phyloP scores from a whole-genome alignment of 1,284 basidiomycete species.

The Leccinum holopus region DNA sequence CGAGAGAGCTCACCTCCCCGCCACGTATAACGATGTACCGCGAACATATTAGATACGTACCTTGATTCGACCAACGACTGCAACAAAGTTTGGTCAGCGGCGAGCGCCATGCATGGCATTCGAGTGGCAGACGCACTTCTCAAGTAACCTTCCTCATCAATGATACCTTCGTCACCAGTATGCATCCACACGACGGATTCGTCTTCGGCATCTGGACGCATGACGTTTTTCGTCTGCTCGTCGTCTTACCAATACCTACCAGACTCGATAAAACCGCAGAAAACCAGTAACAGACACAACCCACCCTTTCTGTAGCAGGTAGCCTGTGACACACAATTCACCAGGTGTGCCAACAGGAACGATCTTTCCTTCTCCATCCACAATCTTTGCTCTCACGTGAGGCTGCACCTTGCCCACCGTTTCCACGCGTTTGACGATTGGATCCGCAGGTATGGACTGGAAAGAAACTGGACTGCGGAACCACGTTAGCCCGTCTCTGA shows the following conservation, averaged over 20 bases:
- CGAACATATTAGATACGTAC: slow-evolving; percentile 33
- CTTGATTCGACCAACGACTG: slow-evolving; percentile 79
- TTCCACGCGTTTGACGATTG: slow-evolving; percentile 71
- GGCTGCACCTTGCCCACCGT: slow-evolving; percentile 77
- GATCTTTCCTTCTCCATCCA: slow-evolving; percentile 58
- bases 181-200: slow-evolving; percentile 76
- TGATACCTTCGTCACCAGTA: slow-evolving; percentile 80
- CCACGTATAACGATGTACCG: slow-evolving; percentile 75
- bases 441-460: slow-evolving; percentile 67
- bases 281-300: slow-evolving; percentile 15
- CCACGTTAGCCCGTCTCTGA: slow-evolving; percentile 3
- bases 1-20: slow-evolving; percentile 56
- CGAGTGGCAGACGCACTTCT: slow-evolving; percentile 45
- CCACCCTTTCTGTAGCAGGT: slow-evolving; percentile 76
- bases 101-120: slow-evolving; percentile 2
- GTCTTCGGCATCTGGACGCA: slow-evolving; percentile 52
- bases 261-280: neutral
- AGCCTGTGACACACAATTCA: slow-evolving; percentile 74
- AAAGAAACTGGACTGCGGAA: slow-evolving; percentile 72
- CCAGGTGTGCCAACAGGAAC: slow-evolving; percentile 71
- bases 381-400: slow-evolving; percentile 74
- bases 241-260: slow-evolving; percentile 76
- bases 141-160: slow-evolving; percentile 83
- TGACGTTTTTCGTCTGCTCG: slow-evolving; percentile 63
- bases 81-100: slow-evolving; percentile 6